Evolutionary conservation across 2,329 filamentous ascomycete species (phyloP).

Genomic region (Akanthomyces uredinophilus): DNA sequence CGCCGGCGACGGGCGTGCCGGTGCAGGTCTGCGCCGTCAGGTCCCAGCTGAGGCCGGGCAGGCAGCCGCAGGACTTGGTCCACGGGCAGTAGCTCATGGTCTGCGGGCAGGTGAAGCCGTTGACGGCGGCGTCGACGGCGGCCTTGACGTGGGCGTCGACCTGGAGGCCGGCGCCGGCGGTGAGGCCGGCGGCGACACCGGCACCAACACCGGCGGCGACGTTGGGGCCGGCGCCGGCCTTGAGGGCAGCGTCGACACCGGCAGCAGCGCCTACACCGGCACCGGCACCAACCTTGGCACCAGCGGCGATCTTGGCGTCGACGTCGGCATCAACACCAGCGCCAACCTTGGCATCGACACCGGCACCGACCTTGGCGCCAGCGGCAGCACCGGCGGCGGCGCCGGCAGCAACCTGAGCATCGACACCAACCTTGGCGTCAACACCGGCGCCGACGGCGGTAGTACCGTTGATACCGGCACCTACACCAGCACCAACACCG

Average conservation of each 20-base stretch:
- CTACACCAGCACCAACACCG: not conserved
- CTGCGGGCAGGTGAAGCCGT: constrained; percentile 28
- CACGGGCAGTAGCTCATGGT: constrained; percentile 34
- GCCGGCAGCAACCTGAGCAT: not conserved
- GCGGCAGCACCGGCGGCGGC: not conserved
- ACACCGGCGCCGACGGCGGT: not conserved
- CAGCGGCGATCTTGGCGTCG: not conserved
- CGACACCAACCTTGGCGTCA: not conserved
- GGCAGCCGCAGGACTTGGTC: constrained; percentile 38
- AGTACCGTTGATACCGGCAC: not conserved
- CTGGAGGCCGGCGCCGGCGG: constrained; percentile 3
- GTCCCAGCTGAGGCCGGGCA: constrained; percentile 37
- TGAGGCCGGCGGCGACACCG: constrained; percentile 27
- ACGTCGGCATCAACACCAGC: constrained; percentile 19
- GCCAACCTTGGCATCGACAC: constrained; percentile 16
- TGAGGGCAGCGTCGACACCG: not conserved
- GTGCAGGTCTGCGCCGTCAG: constrained; percentile 23
- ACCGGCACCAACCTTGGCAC: not conserved
- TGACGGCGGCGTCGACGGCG: constrained; percentile 13
- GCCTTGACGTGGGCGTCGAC: constrained; percentile 23
- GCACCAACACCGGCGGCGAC: not conserved
- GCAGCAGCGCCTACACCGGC: not conserved
- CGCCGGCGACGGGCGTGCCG: constrained; percentile 24
- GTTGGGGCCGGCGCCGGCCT: not conserved
- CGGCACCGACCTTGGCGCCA: not conserved